Percentiles rank a stretch among this genome's conserved stretches.
Evolutionary conservation across 2,329 filamentous ascomycete species (phyloP).

Genomic region (Fonsecaea nubica): DNA sequence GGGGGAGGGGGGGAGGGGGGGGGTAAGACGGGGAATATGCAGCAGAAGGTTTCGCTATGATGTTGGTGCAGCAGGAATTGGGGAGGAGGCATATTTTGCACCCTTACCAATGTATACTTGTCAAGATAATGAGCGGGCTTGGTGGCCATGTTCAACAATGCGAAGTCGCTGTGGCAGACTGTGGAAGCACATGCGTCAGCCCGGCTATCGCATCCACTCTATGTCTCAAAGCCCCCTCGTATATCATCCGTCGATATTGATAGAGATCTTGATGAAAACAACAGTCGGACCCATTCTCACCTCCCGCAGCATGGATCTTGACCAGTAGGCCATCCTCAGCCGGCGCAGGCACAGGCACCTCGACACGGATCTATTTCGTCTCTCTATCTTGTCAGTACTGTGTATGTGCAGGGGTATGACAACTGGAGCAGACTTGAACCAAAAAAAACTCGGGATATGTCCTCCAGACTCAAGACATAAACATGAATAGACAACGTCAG

Average conservation of each 20-base stretch:
- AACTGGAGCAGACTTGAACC: no score
- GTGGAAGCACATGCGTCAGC: background rate
- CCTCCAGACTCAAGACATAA: no score
- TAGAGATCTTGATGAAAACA: background rate
- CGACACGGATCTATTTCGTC: constrained; percentile 17
- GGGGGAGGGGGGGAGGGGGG: background rate
- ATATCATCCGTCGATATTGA: background rate
- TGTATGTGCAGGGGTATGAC: no score
- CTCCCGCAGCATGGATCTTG: constrained; percentile 31
- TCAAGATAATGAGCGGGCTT: background rate
- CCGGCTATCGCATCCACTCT: no score
- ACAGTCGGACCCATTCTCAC: background rate
- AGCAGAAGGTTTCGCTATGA: no score
- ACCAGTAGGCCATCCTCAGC: constrained; percentile 25
- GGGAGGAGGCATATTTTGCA: background rate
- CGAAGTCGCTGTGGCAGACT: constrained; percentile 14
- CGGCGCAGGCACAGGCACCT: constrained; percentile 25
- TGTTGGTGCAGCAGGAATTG: no score
- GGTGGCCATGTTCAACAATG: background rate
- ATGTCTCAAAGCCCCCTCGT: background rate
- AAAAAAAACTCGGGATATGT: no score
- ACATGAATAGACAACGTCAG: no score
- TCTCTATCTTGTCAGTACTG: background rate
- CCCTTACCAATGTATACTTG: constrained; percentile 5
- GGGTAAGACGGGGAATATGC: constrained; percentile 5